Percentiles rank a stretch among this genome's conserved stretches.
Evolutionary conservation across 2,329 filamentous ascomycete genomes (phyloP).

Genomic region (Xylaria sp.): DNA sequence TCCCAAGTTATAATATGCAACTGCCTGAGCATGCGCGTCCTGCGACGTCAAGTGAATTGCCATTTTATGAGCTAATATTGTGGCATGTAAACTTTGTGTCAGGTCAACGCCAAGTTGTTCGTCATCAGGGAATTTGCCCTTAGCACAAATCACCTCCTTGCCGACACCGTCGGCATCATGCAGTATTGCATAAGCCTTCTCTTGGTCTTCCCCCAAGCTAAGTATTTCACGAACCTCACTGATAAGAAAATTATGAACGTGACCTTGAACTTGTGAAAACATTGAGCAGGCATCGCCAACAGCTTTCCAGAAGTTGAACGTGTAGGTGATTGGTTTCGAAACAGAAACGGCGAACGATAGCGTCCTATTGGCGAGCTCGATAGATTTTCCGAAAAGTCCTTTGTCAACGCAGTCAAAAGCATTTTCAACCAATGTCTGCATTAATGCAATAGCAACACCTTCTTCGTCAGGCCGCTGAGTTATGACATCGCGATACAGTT

Average conservation of each 20-base stretch:
- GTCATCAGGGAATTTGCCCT: conserved; percentile 59
- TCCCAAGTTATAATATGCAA: conserved; percentile 97
- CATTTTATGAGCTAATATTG: conserved; percentile 87
- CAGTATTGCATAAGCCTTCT: conserved; percentile 69
- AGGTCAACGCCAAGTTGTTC: conserved; percentile 63
- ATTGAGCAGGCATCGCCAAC: conserved; percentile 88
- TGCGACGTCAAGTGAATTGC: conserved; percentile 78
- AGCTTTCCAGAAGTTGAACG: conserved; percentile 96
- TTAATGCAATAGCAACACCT: conserved; percentile 85
- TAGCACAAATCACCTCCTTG: conserved; percentile 57
- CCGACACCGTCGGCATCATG: conserved; percentile 74
- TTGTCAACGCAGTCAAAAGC: conserved; percentile 81
- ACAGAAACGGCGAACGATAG: conserved; percentile 75
- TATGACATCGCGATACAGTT: conserved; percentile 80
- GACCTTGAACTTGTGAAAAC: conserved; percentile 81
- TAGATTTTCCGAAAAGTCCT: conserved; percentile 86
- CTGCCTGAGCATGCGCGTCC: conserved; percentile 87
- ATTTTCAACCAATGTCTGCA: conserved; percentile 88
- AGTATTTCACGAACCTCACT: conserved; percentile 69
- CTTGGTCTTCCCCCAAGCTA: conserved; percentile 60
- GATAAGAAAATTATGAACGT: conserved; percentile 70
- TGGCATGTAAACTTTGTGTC: conserved; percentile 72
- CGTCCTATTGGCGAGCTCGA: conserved; percentile 74
- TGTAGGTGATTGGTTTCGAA: conserved; percentile 68
- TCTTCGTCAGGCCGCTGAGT: conserved; percentile 76